phyloP scores from a whole-genome alignment of 768 basidiomycete species.

The Boletellus sp. region DNA sequence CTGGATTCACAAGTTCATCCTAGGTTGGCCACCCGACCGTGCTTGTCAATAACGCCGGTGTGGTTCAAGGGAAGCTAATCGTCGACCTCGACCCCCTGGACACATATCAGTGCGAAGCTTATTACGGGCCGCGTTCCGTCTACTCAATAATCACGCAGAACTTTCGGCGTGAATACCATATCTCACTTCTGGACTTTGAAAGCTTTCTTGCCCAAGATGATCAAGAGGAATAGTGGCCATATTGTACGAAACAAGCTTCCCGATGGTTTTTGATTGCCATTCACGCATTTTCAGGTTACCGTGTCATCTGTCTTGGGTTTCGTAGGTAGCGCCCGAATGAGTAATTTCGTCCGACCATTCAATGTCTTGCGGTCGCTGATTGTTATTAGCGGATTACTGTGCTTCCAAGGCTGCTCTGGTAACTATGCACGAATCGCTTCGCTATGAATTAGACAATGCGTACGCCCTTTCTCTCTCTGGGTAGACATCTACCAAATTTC shows the following conservation, averaged over 20 bases:
- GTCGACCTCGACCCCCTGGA: conserved; percentile 78
- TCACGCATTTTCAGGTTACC: conserved; percentile 53
- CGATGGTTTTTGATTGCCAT: conserved; percentile 1
- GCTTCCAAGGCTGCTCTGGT: conserved; percentile 91
- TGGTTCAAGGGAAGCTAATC: conserved; percentile 85
- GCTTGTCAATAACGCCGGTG: conserved; percentile 92
- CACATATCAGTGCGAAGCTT: conserved; percentile 78
- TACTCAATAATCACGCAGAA: conserved; percentile 44
- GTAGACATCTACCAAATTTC: not conserved
- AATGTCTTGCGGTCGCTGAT: conserved; percentile 6
- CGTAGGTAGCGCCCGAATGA: conserved; percentile 69
- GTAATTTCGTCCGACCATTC: conserved; percentile 40
- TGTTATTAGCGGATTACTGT: conserved; percentile 70
- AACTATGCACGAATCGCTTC: conserved; percentile 76
- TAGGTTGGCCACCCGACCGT: conserved; percentile 88
- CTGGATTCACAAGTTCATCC: not conserved
- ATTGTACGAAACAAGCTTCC: conserved; percentile 51
- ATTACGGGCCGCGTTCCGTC: not conserved
- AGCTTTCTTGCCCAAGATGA: conserved; percentile 87
- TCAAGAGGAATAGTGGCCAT: conserved; percentile 76
- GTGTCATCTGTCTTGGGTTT: conserved; percentile 73
- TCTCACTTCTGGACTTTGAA: conserved; percentile 92
- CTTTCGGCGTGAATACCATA: conserved; percentile 84
- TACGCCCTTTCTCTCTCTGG: conserved; percentile 28
- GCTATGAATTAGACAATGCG: conserved; percentile 84